Conservation (phyloP, 495 filamentous ascomycete genomes). For the Cryomyces antarcticus region DNA sequence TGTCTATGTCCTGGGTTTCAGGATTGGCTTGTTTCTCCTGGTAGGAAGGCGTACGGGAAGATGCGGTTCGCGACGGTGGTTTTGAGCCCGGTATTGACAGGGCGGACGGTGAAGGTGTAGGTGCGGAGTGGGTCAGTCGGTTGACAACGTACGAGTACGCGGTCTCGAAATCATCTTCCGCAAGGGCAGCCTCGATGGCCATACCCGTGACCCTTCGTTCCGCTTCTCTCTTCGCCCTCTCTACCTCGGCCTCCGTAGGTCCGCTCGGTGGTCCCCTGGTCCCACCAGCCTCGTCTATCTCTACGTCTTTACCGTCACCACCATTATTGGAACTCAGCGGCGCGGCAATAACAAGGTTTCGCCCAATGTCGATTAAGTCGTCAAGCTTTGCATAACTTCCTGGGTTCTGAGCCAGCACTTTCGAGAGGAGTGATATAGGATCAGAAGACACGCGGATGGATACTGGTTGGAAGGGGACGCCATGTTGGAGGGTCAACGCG, state of each 20-base stretch:
- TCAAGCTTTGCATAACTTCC: constrained; percentile 74
- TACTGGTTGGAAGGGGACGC: constrained; percentile 80
- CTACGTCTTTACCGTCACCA: constrained; percentile 1
- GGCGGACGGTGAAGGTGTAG: not conserved
- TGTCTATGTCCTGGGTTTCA: constrained; percentile 34
- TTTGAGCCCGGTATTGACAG: not conserved
- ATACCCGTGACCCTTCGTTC: constrained; percentile 63
- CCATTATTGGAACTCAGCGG: constrained; percentile 15
- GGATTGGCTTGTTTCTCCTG: not conserved
- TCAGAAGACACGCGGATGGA: constrained; percentile 72
- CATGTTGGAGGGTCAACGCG: constrained; percentile 72
- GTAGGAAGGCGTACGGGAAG: not conserved
- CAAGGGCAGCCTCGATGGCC: constrained; percentile 72
- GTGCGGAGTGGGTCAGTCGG: constrained; percentile 23
- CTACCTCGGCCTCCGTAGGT: not conserved
- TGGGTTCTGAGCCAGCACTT: constrained; percentile 72
- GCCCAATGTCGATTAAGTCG: constrained; percentile 59
- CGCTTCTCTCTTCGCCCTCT: constrained; percentile 16
- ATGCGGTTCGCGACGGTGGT: not conserved
- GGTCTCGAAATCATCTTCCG: constrained; percentile 84
- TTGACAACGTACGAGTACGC: constrained; percentile 89
- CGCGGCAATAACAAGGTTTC: constrained; percentile 53
- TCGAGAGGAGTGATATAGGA: constrained; percentile 63
- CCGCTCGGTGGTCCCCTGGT: not conserved
- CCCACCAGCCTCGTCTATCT: not conserved